phyloP scores from a whole-genome alignment of 306 rosid genomes.

The Cajanus cajan region DNA sequence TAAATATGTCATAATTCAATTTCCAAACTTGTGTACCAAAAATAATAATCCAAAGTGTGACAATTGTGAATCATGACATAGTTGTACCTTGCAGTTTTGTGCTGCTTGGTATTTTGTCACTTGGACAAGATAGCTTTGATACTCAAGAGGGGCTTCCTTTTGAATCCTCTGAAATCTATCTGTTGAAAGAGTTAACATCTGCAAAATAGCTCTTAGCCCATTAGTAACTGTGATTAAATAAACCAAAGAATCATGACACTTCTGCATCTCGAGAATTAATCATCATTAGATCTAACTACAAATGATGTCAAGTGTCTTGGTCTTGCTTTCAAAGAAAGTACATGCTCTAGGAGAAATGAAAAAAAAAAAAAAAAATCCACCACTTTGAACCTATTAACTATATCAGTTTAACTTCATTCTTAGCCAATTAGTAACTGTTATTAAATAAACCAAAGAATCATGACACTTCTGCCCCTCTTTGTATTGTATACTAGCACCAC shows the following conservation, averaged over 20 bases:
- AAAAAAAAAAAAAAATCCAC: neutral
- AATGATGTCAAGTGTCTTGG: neutral
- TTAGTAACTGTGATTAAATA: slow-evolving; percentile 4
- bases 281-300: neutral
- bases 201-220: slow-evolving; percentile 13
- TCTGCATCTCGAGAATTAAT: neutral
- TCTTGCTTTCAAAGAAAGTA: neutral
- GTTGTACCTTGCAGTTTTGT: slow-evolving; percentile 70
- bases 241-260: neutral
- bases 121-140: slow-evolving; percentile 79
- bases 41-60: neutral
- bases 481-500: neutral
- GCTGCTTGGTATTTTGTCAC: slow-evolving; percentile 96
- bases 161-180: slow-evolving; percentile 86
- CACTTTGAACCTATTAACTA: neutral
- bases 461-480: neutral
- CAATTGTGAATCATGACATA: neutral
- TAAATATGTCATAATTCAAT: neutral
- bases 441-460: too few species aligned
- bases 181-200: slow-evolving; percentile 87
- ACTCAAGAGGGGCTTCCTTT: slow-evolving; percentile 85
- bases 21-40: neutral
- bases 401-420: neutral
- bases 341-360: neutral
- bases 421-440: too few species aligned